Evolutionary conservation across 257 asterid genomes (phyloP).

Genomic region (Nicotiana benthamiana): DNA sequence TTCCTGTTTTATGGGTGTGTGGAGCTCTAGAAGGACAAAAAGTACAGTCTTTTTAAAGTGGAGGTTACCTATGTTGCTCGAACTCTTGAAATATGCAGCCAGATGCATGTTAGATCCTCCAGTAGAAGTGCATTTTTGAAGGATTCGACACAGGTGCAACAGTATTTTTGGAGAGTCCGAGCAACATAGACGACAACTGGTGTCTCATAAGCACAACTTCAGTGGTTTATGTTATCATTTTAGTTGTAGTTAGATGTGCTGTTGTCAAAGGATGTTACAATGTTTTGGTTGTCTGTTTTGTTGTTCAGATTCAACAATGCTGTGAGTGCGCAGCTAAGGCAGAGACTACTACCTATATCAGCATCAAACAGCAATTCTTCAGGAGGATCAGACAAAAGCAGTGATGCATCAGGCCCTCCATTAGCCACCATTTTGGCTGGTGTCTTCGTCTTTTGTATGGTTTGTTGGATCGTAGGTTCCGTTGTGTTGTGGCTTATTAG

Average conservation of each 20-base stretch:
- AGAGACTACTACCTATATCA: constrained; percentile 18
- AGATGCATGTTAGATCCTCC: no score
- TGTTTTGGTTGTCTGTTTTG: neutral
- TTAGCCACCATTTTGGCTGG: constrained; percentile 77
- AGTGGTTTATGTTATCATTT: neutral
- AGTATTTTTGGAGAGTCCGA: no score
- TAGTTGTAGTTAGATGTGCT: neutral
- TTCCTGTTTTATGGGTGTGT: neutral
- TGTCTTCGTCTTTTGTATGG: constrained; percentile 33
- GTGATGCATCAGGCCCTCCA: constrained; percentile 48
- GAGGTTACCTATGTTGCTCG: neutral
- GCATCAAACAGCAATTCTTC: constrained; percentile 44
- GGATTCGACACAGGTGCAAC: no score
- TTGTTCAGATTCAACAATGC: constrained; percentile 34
- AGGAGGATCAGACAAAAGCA: constrained; percentile 27
- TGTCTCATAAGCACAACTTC: neutral
- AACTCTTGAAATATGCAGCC: no score
- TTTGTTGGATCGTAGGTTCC: constrained; percentile 49
- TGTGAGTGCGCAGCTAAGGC: constrained; percentile 16
- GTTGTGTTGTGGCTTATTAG: constrained; percentile 44
- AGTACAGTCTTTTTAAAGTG: neutral
- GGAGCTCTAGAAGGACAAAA: neutral
- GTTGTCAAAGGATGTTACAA: neutral
- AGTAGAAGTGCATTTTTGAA: no score
- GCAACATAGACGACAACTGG: neutral